Evolutionary conservation across 2,329 filamentous ascomycete genomes (phyloP).

Genomic region (Trichoderma harzianum): DNA sequence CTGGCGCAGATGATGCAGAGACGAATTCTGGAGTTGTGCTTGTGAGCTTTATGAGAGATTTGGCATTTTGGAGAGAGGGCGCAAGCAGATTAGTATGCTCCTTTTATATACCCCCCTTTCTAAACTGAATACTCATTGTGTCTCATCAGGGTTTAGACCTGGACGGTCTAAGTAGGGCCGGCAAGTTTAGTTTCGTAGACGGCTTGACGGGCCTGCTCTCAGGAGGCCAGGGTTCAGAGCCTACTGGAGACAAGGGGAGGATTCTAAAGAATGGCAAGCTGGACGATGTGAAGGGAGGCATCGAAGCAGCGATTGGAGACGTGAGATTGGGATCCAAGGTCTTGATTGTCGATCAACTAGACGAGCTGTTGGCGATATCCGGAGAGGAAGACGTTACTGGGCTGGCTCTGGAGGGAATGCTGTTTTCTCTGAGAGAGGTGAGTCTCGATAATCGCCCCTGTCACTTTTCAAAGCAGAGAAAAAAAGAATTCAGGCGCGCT

Average conservation of each 20-base stretch:
- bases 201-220: slow-evolving; percentile 61
- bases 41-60: slow-evolving; percentile 78
- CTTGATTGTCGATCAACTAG: slow-evolving; percentile 64
- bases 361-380: slow-evolving; percentile 60
- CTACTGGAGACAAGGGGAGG: neutral
- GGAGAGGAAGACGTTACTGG: slow-evolving; percentile 41
- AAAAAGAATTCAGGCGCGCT: neutral
- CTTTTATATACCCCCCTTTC: neutral
- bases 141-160: slow-evolving; percentile 64
- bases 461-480: neutral
- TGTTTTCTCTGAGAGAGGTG: slow-evolving; percentile 63
- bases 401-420: slow-evolving; percentile 50
- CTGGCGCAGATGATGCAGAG: slow-evolving; percentile 20
- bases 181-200: slow-evolving; percentile 71
- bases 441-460: slow-evolving; percentile 26
- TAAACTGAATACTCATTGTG: neutral
- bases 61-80: slow-evolving; percentile 73
- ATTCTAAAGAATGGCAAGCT: slow-evolving; percentile 33
- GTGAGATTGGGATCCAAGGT: slow-evolving; percentile 40
- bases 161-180: slow-evolving; percentile 53
- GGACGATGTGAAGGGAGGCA: slow-evolving; percentile 36
- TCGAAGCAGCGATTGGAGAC: slow-evolving; percentile 40
- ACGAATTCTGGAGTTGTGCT: slow-evolving; percentile 59
- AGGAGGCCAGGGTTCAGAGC: slow-evolving; percentile 4
- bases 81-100: slow-evolving; percentile 58